These are phyloP conservation scores for Dactylellina haptotyla DNA, from an alignment of 2,329 filamentous ascomycete species.

Conservation along the genomic window DNA sequence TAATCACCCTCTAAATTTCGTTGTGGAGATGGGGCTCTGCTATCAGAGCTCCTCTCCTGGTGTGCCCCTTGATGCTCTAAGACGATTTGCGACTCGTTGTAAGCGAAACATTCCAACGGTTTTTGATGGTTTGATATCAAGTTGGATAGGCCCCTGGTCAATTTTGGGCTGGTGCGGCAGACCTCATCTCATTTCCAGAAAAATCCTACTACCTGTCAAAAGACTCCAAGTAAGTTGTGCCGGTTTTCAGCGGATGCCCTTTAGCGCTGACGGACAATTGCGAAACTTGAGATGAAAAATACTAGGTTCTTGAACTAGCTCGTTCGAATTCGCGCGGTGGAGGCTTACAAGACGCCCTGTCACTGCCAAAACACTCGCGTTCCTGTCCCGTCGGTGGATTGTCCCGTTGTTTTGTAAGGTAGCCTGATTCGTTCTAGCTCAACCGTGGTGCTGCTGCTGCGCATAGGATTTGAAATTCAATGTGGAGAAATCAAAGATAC, in stretches of 20 bases:
- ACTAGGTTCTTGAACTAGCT: background rate
- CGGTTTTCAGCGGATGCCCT: conserved; percentile 37
- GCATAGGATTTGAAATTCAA: conserved; percentile 16
- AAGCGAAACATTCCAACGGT: too few species aligned
- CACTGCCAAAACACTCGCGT: conserved; percentile 24
- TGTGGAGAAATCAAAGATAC: conserved; percentile 7
- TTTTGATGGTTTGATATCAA: too few species aligned
- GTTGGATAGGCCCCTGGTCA: conserved; percentile 18
- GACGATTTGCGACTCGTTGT: too few species aligned
- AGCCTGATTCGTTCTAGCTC: conserved; percentile 39
- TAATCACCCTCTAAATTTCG: conserved; percentile 32
- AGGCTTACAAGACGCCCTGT: conserved; percentile 15
- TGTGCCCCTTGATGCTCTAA: background rate
- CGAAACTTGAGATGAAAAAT: conserved; percentile 49
- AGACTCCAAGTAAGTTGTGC: conserved; percentile 17
- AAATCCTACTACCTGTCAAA: background rate
- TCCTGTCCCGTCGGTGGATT: conserved; percentile 45
- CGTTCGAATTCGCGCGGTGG: background rate
- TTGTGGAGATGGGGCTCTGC: conserved; percentile 45
- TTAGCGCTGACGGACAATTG: conserved; percentile 42
- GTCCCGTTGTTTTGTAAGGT: conserved; percentile 23
- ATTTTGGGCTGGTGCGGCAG: conserved; percentile 37
- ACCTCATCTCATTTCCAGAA: conserved; percentile 29
- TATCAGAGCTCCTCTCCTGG: conserved; percentile 20
- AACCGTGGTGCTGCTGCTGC: background rate